Evolutionary conservation across 148 eudicot species (phyloP).

Genomic region (Rheum nobile): DNA sequence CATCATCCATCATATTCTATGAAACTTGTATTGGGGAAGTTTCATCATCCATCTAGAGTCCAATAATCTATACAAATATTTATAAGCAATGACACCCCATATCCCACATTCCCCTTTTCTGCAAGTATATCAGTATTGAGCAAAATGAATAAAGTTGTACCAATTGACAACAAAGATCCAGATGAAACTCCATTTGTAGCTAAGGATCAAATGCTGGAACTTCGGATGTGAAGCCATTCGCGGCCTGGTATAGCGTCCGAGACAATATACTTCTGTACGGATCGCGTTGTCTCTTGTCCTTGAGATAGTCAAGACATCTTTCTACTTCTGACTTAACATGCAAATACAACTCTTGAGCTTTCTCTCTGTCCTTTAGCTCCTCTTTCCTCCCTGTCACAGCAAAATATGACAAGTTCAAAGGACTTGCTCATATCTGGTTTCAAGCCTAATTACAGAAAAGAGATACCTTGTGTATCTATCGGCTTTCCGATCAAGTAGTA

Average conservation of each 20-base stretch:
- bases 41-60: neutral
- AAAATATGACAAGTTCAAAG: neutral
- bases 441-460: neutral
- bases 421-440: neutral
- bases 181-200: neutral
- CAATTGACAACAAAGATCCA: neutral
- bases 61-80: neutral
- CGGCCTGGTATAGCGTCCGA: constrained; percentile 42
- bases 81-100: neutral
- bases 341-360: constrained; percentile 38
- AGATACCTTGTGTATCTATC: constrained; percentile 59
- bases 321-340: constrained; percentile 61
- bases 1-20: neutral
- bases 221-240: constrained; percentile 41
- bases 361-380: constrained; percentile 36
- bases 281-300: constrained; percentile 56
- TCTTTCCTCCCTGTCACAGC: constrained; percentile 33
- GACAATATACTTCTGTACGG: constrained; percentile 50
- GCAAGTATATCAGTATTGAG: neutral
- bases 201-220: constrained; percentile 53
- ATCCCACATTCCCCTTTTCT: neutral
- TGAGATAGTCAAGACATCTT: constrained; percentile 46
- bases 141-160: neutral
- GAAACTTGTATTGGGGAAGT: neutral
- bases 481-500: constrained; percentile 76